Conservation (phyloP, 78 protist genomes). For the Dictyostelium discoideum region DNA sequence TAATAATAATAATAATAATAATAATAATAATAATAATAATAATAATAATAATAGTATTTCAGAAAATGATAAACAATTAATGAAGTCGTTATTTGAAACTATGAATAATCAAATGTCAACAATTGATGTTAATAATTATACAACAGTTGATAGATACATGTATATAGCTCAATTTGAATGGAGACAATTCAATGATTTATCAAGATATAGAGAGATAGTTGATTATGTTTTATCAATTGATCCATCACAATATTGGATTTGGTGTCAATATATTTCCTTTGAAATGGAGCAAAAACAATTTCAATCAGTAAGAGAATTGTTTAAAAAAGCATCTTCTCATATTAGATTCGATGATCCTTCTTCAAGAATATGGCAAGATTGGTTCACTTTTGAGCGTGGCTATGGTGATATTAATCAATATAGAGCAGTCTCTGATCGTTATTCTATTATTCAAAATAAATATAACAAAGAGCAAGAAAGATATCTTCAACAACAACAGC, state of each 20-base stretch:
- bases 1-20: neutral
- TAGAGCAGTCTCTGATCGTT: neutral
- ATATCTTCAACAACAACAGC: neutral
- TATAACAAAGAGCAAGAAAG: conserved; percentile 17
- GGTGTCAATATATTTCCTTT: conserved; percentile 3
- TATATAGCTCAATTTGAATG: neutral
- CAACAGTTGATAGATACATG: neutral
- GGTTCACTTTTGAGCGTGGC: conserved; percentile 39
- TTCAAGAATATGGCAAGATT: conserved; percentile 32
- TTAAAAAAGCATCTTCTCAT: neutral
- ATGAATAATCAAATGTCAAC: neutral
- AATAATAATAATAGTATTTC: neutral
- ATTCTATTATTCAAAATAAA: neutral
- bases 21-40: neutral
- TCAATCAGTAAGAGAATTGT: conserved; percentile 1
- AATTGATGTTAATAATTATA: neutral
- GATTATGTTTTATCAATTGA: neutral
- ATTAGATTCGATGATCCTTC: neutral
- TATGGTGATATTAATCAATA: conserved; percentile 6
- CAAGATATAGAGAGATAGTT: neutral
- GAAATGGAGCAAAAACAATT: neutral
- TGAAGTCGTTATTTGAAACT: neutral
- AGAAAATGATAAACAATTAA: neutral
- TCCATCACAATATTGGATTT: neutral
- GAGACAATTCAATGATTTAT: neutral